phyloP scores from a whole-genome alignment of 345 rosid genomes.

The Acer yangbiense region DNA sequence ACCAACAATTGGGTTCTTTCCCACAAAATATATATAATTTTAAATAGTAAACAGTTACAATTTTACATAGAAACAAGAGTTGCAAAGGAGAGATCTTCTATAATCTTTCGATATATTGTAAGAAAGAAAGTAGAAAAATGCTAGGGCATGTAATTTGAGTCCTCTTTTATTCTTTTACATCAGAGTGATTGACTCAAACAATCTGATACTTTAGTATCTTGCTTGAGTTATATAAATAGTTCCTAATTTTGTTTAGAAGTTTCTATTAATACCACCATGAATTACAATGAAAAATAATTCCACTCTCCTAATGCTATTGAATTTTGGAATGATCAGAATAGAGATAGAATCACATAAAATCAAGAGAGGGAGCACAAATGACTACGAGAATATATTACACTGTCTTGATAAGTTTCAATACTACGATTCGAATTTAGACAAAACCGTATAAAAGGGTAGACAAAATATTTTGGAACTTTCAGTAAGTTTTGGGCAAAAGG shows the following conservation, averaged over 20 bases:
- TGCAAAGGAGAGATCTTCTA: background rate
- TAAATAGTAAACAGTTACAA: background rate
- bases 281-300: background rate
- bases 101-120: background rate
- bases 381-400: background rate
- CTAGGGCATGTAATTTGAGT: background rate
- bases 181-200: background rate
- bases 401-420: background rate
- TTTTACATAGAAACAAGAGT: background rate
- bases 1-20: background rate
- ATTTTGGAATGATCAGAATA: background rate
- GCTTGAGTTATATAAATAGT: background rate
- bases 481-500: background rate
- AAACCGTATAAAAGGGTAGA: background rate
- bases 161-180: background rate
- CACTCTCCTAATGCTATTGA: background rate
- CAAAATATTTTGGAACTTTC: background rate
- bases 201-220: background rate
- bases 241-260: background rate
- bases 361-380: background rate
- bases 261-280: background rate
- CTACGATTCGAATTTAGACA: background rate
- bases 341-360: background rate
- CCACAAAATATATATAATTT: background rate
- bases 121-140: background rate